These are phyloP conservation scores for Serendipita sp. DNA, from an alignment of 768 basidiomycete genomes.

Conservation along the genomic window DNA sequence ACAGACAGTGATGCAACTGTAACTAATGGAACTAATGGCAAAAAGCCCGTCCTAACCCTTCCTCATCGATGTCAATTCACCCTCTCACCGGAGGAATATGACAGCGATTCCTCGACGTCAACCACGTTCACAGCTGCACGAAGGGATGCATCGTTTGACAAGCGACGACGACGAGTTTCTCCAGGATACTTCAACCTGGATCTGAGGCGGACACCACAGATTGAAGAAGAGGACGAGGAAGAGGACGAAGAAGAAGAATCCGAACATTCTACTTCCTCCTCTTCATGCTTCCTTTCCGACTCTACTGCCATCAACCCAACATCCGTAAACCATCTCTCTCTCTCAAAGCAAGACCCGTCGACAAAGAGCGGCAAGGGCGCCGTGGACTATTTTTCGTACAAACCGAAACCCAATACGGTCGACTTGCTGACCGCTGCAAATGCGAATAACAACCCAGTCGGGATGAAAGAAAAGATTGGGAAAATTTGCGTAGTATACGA, in stretches of 20 bases:
- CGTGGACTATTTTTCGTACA: not conserved
- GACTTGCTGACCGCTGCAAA: not conserved
- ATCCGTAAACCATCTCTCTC: not conserved
- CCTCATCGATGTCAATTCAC: conserved; percentile 4
- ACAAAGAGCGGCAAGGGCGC: not conserved
- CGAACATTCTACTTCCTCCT: no score
- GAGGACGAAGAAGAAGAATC: not conserved
- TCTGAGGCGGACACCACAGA: not conserved
- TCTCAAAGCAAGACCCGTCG: not conserved
- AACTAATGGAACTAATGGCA: not conserved
- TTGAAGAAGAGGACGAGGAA: not conserved
- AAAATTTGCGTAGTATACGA: not conserved
- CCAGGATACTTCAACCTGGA: not conserved
- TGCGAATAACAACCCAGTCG: not conserved
- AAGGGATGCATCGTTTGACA: not conserved
- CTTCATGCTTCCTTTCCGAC: not conserved
- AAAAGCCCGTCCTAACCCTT: not conserved
- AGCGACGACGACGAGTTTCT: not conserved
- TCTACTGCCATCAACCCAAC: not conserved
- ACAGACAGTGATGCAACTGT: no score
- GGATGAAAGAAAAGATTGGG: not conserved
- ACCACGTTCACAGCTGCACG: not conserved
- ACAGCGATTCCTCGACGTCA: not conserved
- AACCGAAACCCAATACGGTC: not conserved
- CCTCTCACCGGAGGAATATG: not conserved